Conservation (phyloP, 2,329 filamentous ascomycete species). For the Hypomyces rosellus region DNA sequence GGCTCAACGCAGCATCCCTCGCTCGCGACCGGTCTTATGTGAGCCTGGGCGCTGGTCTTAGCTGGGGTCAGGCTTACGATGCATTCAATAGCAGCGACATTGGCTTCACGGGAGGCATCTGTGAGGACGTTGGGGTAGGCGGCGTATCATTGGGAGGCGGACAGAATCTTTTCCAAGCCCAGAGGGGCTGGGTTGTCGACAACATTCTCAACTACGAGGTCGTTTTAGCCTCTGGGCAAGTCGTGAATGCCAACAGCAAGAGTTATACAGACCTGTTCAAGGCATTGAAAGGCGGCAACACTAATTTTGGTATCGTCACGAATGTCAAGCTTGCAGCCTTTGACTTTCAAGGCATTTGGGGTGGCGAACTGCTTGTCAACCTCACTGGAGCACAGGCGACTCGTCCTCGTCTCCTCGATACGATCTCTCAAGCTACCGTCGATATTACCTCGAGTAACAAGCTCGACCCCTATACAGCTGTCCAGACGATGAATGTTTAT, state of each 20-base stretch:
- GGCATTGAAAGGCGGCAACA: constrained; percentile 42
- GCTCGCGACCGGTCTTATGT: constrained; percentile 13
- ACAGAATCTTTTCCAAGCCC: constrained; percentile 6
- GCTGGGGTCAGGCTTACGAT: constrained; percentile 10
- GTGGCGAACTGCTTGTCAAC: constrained; percentile 1
- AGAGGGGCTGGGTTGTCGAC: constrained; percentile 35
- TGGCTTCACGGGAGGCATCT: neutral
- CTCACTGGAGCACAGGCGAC: neutral
- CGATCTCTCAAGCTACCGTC: neutral
- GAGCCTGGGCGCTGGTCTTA: constrained; percentile 33
- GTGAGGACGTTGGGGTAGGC: constrained; percentile 15
- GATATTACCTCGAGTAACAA: constrained; percentile 2
- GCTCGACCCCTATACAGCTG: neutral
- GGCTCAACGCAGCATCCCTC: constrained; percentile 22
- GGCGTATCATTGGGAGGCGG: constrained; percentile 15
- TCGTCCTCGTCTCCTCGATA: neutral
- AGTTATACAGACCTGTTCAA: constrained; percentile 16
- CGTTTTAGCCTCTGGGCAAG: constrained; percentile 27
- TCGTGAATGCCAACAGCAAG: too few species aligned
- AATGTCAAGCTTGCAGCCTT: constrained; percentile 20
- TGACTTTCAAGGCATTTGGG: constrained; percentile 4
- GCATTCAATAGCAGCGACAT: neutral
- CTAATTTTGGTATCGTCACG: constrained; percentile 38
- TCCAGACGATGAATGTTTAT: constrained; percentile 3
- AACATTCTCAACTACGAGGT: constrained; percentile 38